A percentile compares a stretch with the other conserved stretches of the same genome.
phyloP scores from a whole-genome alignment of 306 rosid species.

The Albizia julibrissin region DNA sequence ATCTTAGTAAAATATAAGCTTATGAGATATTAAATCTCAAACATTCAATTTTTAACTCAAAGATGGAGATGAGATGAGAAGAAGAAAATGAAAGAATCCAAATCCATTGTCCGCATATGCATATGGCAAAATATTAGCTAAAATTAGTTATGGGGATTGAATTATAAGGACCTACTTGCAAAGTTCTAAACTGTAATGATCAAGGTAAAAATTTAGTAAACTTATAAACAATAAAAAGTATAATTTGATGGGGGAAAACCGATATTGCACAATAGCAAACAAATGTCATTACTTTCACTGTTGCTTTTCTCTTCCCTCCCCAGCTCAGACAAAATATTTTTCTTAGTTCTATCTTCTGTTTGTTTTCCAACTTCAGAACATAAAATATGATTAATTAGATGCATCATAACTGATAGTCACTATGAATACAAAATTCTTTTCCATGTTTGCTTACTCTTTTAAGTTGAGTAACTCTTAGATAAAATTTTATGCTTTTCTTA shows the following conservation, averaged over 20 bases:
- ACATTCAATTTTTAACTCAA: too few relatives aligned
- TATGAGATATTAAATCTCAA: too few relatives aligned
- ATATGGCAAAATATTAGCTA: background rate
- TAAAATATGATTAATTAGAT: background rate
- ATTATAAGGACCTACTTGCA: background rate
- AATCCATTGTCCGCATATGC: background rate
- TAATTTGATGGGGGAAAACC: background rate
- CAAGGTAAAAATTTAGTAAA: background rate
- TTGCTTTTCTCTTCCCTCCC: conserved; percentile 25
- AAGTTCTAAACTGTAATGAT: background rate
- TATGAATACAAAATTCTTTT: background rate
- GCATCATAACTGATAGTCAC: background rate
- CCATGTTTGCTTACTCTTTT: background rate
- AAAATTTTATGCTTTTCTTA: conserved; percentile 1
- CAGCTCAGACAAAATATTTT: background rate
- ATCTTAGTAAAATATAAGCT: too few relatives aligned
- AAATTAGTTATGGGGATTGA: background rate
- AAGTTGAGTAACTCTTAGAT: conserved; percentile 11
- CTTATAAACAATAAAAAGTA: background rate
- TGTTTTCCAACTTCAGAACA: background rate
- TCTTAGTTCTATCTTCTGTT: background rate
- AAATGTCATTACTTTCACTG: conserved; percentile 25
- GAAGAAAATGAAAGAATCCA: too few relatives aligned
- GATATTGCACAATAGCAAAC: conserved; percentile 3
- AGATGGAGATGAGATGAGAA: too few relatives aligned